Base-by-base conservation (phyloP, 257 asterid species). In the Rubia yunnanensis region DNA sequence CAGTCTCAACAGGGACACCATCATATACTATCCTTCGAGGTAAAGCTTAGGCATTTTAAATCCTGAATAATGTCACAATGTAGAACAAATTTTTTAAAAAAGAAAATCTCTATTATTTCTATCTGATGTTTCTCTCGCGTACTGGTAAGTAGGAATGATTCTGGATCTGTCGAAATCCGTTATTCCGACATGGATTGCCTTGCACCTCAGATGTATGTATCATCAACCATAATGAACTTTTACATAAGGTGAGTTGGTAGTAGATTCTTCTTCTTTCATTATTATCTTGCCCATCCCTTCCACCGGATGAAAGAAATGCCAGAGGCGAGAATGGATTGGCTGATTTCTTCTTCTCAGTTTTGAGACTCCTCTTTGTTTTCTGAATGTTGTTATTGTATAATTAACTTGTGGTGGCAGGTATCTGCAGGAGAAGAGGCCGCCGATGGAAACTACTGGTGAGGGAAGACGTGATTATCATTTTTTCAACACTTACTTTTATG, bases 21-120 rank as follows among this genome's bases (percentile, higher is more conserved):
- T 66, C 70, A 78, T 94, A 73, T 88, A 78, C 81, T 94, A 86
- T 81, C 99, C 99, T 49, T 88, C 95, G 18, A 86, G 97, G 97
- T 90, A 80, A 71, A 53, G 44, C 58, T 50, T 69, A 58, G 53
- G 60, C 67, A 32, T 2, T 49, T 60, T 50, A 28, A 67, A n/a
- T 50, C 52, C 10, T 28, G 68, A 67, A 41, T 9, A 60, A 35
- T 56, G 58, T 30, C 9, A 6, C 27, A 28, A 34, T 52, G 6
- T 22, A 15, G 26, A 39, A 35, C 36, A 4, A 31, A 31, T 27
- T 41, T 52, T 35, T 32, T 64, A 15, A 7, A 0, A 7, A 7
- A 36, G n/a, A 36, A 36, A 44, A 14, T 62, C 44, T 46, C 20
- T 63, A n/a, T 10, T 61, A n/a, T 58, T 30, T 41, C 48, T 9